Evolutionary conservation across 257 asterid genomes (phyloP).

Genomic region (Plantago elongata): DNA sequence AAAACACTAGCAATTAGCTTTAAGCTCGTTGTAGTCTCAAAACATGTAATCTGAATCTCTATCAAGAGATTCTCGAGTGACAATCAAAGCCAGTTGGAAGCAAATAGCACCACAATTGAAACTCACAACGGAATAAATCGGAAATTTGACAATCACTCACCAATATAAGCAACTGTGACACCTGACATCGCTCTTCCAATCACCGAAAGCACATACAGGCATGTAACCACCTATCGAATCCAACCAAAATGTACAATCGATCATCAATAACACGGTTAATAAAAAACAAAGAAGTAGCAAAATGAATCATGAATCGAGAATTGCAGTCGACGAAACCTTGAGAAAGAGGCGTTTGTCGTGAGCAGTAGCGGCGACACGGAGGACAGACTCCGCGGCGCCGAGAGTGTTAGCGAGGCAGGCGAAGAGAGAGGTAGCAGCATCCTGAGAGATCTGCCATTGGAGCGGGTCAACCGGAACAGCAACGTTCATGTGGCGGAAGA

Average conservation of each 20-base stretch:
- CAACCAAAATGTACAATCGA: not conserved
- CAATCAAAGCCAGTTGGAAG: not conserved
- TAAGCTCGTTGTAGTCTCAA: not conserved
- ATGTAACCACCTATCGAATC: slow-evolving; percentile 51
- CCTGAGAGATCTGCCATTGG: slow-evolving; percentile 97
- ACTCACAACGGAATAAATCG: not conserved
- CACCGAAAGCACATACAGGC: slow-evolving; percentile 75
- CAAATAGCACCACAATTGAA: not conserved
- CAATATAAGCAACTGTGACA: slow-evolving; percentile 78
- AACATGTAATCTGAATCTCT: not conserved
- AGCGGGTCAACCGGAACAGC: slow-evolving; percentile 96
- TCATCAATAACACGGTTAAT: not conserved
- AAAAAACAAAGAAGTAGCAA: not conserved
- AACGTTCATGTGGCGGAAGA: slow-evolving; percentile 90
- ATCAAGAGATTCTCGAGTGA: not conserved
- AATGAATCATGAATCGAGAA: not conserved
- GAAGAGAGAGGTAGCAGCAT: slow-evolving; percentile 67
- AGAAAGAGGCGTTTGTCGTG: slow-evolving; percentile 89
- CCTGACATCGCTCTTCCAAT: slow-evolving; percentile 75
- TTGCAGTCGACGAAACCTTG: slow-evolving; percentile 40
- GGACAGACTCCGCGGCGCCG: slow-evolving; percentile 97
- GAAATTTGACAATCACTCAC: slow-evolving; percentile 24
- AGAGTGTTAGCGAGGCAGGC: slow-evolving; percentile 90
- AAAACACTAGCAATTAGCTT: not conserved
- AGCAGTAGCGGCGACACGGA: slow-evolving; percentile 98